Base-by-base conservation (phyloP, 345 rosid genomes). In the Aethionema arabicum region DNA sequence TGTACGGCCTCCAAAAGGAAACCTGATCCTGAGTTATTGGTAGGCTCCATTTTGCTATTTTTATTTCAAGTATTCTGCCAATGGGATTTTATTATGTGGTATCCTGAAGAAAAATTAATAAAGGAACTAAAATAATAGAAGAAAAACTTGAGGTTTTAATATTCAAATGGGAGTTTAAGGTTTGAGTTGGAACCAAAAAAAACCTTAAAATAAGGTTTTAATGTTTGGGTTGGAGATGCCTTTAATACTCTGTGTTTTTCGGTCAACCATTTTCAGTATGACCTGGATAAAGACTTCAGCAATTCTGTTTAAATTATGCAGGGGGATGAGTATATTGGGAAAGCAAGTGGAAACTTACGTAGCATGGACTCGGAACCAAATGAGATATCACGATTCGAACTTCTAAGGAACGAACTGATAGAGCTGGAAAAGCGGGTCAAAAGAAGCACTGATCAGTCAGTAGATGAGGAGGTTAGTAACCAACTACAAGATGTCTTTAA, bases 391-490 rank as follows among this genome's bases (percentile, higher is more conserved):
- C 90, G 96, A 30, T 93, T 87, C 40, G 95, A 90, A 73, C 75
- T 76, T 58, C 63, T 93, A 31, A 90, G 90, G 79, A 90, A 79
- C 58, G 99, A 93, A 75, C 82, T 93, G 29, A 83, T 87, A 57
- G 96, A 87, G 76, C 95, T 93, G 61, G 97, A 93, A 70, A 79
- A 77, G 53, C 85, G 96, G 60, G 95, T 93, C 55, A 85, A 83
- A 70, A 80, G 69, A 69, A 84, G 85, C 76, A 74, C 96, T 41
- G 76, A 79, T 78, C 85, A 80, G 68, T 77, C 93, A 58, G 83
- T 76, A 53, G 77, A 71, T 64, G 90, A 79, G 47, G 90, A 83
- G 95, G 97, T 87, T 73, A 41, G 67, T 68, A 52, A 61, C 15
- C 65, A 41, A 16, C 65, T 56, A 33, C 50, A 50, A 42, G 38